Percentiles rank a stretch among this genome's conserved stretches.
Conservation (phyloP, 2,329 filamentous ascomycete species). For the Hypoxylon sp. region DNA sequence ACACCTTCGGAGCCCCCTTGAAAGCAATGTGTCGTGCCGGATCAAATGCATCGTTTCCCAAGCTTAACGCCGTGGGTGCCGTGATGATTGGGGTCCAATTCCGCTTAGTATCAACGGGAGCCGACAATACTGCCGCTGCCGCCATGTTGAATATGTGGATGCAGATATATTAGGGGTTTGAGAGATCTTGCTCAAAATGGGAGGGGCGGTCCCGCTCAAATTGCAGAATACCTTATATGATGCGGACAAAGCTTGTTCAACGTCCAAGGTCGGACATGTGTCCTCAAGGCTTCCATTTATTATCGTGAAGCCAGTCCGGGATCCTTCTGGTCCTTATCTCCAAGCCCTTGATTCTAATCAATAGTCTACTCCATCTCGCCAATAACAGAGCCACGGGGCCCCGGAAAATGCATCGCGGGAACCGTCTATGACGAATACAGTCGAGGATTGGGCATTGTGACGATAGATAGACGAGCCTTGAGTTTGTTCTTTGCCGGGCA, state of each 20-base stretch:
- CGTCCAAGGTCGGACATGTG: slow-evolving; percentile 6
- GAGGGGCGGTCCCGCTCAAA: slow-evolving; percentile 8
- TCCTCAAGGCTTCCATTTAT: slow-evolving; percentile 41
- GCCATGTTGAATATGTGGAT: slow-evolving; percentile 45
- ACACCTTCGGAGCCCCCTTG: slow-evolving; percentile 64
- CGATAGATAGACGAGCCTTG: slow-evolving; percentile 42
- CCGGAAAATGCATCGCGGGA: slow-evolving; percentile 33
- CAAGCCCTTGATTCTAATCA: slow-evolving; percentile 24
- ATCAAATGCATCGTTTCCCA: slow-evolving; percentile 60
- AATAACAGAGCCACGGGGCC: slow-evolving; percentile 36
- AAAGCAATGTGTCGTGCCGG: slow-evolving; percentile 69
- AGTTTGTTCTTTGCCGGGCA: slow-evolving; percentile 36
- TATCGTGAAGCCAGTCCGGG: slow-evolving; percentile 28
- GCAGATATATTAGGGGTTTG: slow-evolving; percentile 12
- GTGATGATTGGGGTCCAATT: slow-evolving; percentile 50
- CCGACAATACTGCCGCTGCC: slow-evolving; percentile 42
- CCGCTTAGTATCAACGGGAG: slow-evolving; percentile 31
- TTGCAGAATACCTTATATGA: slow-evolving; percentile 5
- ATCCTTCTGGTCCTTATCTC: slow-evolving; percentile 43
- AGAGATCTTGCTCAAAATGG: slow-evolving; percentile 3
- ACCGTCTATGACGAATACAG: slow-evolving; percentile 41
- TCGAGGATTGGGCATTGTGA: slow-evolving; percentile 42
- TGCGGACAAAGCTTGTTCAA: slow-evolving; percentile 9
- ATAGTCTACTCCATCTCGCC: slow-evolving; percentile 33
- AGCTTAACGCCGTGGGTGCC: slow-evolving; percentile 25